Conservation (phyloP, 768 basidiomycete species). For the Pilatotrama ljubarskyi region DNA sequence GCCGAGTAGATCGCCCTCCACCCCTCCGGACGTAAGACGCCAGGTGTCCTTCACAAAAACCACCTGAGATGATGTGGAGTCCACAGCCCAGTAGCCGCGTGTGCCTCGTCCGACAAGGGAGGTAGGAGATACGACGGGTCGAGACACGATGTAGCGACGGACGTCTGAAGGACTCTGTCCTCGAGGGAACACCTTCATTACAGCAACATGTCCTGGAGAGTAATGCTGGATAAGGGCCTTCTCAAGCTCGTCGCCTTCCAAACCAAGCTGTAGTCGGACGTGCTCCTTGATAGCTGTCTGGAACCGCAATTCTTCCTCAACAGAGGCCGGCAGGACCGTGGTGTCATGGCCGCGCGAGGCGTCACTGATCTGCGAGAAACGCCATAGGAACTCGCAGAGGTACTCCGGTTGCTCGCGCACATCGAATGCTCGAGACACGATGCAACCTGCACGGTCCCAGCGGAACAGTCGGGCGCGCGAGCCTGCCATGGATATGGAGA, state of each 20-base stretch:
- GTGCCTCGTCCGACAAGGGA: conserved; percentile 1
- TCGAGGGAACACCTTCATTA: neutral
- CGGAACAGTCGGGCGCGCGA: conserved; percentile 32
- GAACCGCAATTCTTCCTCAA: neutral
- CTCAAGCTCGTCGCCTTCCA: neutral
- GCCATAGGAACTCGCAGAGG: conserved; percentile 35
- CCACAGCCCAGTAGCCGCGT: conserved; percentile 14
- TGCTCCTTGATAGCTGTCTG: neutral
- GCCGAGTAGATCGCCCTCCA: neutral
- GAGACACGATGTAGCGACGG: neutral
- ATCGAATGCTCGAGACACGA: conserved; percentile 34
- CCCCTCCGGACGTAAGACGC: neutral
- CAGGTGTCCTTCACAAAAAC: conserved; percentile 16
- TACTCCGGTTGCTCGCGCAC: conserved; percentile 19
- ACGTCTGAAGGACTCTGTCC: neutral
- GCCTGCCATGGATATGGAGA: conserved; percentile 32
- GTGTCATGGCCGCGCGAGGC: conserved; percentile 29
- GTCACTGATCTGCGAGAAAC: conserved; percentile 23
- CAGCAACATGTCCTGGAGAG: neutral
- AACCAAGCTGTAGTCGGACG: neutral
- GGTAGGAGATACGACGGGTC: conserved; percentile 2
- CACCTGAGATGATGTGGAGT: neutral
- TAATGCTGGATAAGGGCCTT: conserved; percentile 8
- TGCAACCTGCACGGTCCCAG: conserved; percentile 35
- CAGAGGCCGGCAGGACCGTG: conserved; percentile 1